Percentiles rank a stretch among this genome's conserved stretches.
These are phyloP conservation scores for Tetrahymena elliotti DNA, from an alignment of 73 alveolate genomes.

Conservation along the genomic window DNA sequence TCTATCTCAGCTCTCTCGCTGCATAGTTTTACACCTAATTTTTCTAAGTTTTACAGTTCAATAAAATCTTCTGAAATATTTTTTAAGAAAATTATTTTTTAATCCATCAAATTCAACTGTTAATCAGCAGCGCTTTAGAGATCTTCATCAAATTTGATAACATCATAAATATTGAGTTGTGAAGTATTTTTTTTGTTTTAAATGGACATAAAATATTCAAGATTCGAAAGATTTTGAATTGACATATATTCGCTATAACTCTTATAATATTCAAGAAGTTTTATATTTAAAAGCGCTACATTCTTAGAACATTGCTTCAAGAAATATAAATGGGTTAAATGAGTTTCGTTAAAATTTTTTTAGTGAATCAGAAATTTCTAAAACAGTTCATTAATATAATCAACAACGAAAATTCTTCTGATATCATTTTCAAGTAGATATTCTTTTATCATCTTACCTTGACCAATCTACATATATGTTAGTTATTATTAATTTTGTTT, in stretches of 20 bases:
- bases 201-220: not conserved
- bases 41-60: not conserved
- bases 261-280: not conserved
- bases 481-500: too few relatives aligned
- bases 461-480: not conserved
- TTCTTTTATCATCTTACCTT: not conserved
- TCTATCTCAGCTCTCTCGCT: not conserved
- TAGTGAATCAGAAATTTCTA: not conserved
- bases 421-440: not conserved
- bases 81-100: not conserved
- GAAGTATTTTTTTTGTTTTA: not conserved
- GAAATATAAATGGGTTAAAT: not conserved
- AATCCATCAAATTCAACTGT: not conserved
- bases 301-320: not conserved
- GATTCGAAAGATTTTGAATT: not conserved
- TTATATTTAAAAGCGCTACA: not conserved
- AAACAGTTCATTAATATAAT: not conserved
- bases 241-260: not conserved
- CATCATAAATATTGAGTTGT: not conserved
- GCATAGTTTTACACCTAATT: not conserved
- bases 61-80: not conserved
- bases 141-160: not conserved
- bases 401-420: not conserved
- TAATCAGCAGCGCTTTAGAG: not conserved
- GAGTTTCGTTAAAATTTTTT: not conserved